Percentiles rank a stretch among this genome's conserved stretches.
Conservation (phyloP, 768 basidiomycete genomes). For the Kockovaella imperatae region DNA sequence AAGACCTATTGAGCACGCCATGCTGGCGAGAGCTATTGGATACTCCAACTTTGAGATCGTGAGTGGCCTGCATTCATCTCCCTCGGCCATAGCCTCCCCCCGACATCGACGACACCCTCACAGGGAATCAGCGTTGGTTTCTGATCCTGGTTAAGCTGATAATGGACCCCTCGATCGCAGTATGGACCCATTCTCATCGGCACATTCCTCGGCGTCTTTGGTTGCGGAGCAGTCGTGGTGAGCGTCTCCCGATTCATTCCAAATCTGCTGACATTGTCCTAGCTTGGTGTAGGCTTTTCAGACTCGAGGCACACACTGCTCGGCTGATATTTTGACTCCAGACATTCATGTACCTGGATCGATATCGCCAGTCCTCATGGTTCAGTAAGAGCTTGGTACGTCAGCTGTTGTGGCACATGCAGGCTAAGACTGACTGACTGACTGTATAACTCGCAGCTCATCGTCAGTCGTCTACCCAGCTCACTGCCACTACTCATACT, state of each 20-base stretch:
- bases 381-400: slow-evolving; percentile 1
- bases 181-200: slow-evolving; percentile 19
- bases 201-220: slow-evolving; percentile 11
- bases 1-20: no score
- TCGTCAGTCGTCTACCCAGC: background rate
- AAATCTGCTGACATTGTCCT: background rate
- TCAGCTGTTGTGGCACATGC: background rate
- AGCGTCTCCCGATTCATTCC: slow-evolving; percentile 1
- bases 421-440: background rate
- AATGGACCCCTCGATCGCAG: no score
- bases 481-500: background rate
- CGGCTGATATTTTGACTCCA: slow-evolving; percentile 3
- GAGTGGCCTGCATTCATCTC: no score
- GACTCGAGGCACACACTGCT: background rate
- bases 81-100: no score
- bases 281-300: background rate
- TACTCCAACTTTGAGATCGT: no score
- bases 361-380: background rate
- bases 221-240: slow-evolving; percentile 13
- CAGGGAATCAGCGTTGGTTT: no score
- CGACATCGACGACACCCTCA: no score
- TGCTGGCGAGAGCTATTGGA: no score
- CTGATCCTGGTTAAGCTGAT: no score
- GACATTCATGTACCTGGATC: slow-evolving; percentile 7
- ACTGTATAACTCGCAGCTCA: background rate